Evolutionary conservation across 192 early-diverging fungal genomes (phyloP), one percentile per base, ranked within the genome.

Genomic region (Linnemannia hyalina): DNA sequence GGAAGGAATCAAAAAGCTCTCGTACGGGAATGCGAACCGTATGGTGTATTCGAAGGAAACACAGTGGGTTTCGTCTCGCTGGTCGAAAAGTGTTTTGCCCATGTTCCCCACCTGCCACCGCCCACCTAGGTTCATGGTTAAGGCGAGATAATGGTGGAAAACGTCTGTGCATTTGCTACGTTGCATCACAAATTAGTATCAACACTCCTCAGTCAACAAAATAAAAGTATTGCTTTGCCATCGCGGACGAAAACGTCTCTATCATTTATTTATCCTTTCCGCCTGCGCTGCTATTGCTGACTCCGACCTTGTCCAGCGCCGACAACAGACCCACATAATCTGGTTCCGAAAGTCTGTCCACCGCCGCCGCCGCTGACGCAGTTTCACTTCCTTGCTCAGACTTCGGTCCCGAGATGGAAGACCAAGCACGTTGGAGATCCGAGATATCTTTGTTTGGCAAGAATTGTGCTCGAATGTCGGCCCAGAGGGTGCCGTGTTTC

Each of bases 401-500:
- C 22, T 23, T 26, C 0, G 81, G 75, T 9, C 65, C 76, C 42
- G 82, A 74, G 36, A 83, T 74, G 1, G 68, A 41, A 7, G 35
- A 69, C 83, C 83, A 86, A 29, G 79, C 55, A 46, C 70, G 78
- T 22, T 86, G 74, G 0, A 86, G 55, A 22, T 86, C 83, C 6
- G 83, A 77, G 1, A 77, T 60, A 63, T 74, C 75, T 1, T 65
- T 75, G 40, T 76, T 80, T 35, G 83, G 83, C 18, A 86, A 42
- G 44, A 80, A 86, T 71, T 86, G 83, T 0, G 83, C 83, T 4
- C 83, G 78, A 32, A 86, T 68, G 15, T 86, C 83, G 0, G 83
- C 78, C 83, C 83, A 86, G 7, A 70, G 46, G 4, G 44, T 86
- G 4, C 83, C 83, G 68, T 46, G 68, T 32, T 70, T 71, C 6